A percentile compares a stretch with the other conserved stretches of the same genome.
Evolutionary conservation across 2,329 filamentous ascomycete genomes (phyloP).

Genomic region (Cercospora berteroae): DNA sequence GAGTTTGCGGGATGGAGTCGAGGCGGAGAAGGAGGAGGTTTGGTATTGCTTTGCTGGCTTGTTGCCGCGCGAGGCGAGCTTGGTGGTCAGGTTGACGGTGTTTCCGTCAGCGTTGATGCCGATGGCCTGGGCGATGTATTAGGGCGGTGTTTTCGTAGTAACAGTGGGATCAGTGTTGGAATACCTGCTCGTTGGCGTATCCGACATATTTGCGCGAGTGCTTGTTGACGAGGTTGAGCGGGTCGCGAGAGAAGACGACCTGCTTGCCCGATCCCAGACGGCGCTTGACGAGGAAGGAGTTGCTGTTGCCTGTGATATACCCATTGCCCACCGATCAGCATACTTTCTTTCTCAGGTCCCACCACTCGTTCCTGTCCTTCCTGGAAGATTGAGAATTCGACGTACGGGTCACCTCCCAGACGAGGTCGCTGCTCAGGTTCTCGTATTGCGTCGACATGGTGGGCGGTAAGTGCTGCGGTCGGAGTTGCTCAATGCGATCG

Average conservation of each 20-base stretch:
- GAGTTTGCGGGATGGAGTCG: slow-evolving; percentile 77
- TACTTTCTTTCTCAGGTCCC: slow-evolving; percentile 1
- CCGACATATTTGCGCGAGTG: slow-evolving; percentile 93
- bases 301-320: slow-evolving; percentile 67
- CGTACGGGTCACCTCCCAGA: slow-evolving; percentile 96
- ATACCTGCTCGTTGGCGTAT: slow-evolving; percentile 68
- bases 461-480: slow-evolving; percentile 47
- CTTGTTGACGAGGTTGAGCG: slow-evolving; percentile 88
- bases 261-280: slow-evolving; percentile 64
- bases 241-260: slow-evolving; percentile 88
- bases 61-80: slow-evolving; percentile 72
- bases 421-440: slow-evolving; percentile 83
- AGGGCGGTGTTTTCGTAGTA: slow-evolving; percentile 58
- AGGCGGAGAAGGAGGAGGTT: slow-evolving; percentile 67
- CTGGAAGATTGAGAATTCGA: slow-evolving; percentile 37
- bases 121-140: slow-evolving; percentile 61
- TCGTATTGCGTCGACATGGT: slow-evolving; percentile 53
- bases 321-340: slow-evolving; percentile 8
- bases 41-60: slow-evolving; percentile 68
- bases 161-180: slow-evolving; percentile 40
- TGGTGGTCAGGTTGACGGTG: slow-evolving; percentile 76
- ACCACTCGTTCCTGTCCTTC: slow-evolving; percentile 8
- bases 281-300: slow-evolving; percentile 91
- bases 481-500: slow-evolving; percentile 6
- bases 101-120: slow-evolving; percentile 77